These are phyloP conservation scores for Plenodomus tracheiphilus DNA, from an alignment of 2,329 filamentous ascomycete species.

Conservation along the genomic window DNA sequence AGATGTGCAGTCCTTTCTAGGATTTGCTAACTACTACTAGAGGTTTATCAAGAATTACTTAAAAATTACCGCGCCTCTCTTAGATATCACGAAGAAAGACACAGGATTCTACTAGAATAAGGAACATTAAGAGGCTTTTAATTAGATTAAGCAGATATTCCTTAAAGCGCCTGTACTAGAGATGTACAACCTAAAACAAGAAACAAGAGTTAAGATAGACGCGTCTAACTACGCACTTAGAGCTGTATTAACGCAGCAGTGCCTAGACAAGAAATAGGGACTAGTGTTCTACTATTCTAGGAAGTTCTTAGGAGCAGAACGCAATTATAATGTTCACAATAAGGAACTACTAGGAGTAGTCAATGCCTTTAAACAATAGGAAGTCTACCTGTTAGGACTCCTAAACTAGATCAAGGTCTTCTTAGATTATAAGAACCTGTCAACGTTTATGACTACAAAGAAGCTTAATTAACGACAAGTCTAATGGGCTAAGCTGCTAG, in stretches of 20 bases:
- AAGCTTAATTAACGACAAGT: constrained; percentile 2
- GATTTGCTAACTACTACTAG: background rate
- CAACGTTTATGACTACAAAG: constrained; percentile 5
- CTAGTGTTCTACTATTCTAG: background rate
- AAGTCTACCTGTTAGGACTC: background rate
- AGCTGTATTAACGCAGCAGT: constrained; percentile 1
- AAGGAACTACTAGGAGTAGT: background rate
- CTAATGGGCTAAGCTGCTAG: constrained; percentile 1
- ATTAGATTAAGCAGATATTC: background rate
- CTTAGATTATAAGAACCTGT: constrained; percentile 15
- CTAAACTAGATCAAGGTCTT: constrained; percentile 3
- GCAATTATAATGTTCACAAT: constrained; percentile 22
- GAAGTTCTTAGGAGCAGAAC: background rate
- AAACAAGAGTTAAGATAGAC: constrained; percentile 1
- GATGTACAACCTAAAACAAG: background rate
- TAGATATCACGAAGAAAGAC: constrained; percentile 1
- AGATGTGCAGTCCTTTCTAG: constrained; percentile 7
- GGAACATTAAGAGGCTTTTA: background rate
- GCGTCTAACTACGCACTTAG: background rate
- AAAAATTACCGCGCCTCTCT: background rate
- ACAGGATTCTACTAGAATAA: background rate
- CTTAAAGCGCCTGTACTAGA: constrained; percentile 1
- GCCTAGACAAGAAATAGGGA: constrained; percentile 20
- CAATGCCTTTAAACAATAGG: background rate
- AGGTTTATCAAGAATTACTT: background rate